phyloP scores from a whole-genome alignment of 2,329 filamentous ascomycete genomes.

The Didymella sp. region DNA sequence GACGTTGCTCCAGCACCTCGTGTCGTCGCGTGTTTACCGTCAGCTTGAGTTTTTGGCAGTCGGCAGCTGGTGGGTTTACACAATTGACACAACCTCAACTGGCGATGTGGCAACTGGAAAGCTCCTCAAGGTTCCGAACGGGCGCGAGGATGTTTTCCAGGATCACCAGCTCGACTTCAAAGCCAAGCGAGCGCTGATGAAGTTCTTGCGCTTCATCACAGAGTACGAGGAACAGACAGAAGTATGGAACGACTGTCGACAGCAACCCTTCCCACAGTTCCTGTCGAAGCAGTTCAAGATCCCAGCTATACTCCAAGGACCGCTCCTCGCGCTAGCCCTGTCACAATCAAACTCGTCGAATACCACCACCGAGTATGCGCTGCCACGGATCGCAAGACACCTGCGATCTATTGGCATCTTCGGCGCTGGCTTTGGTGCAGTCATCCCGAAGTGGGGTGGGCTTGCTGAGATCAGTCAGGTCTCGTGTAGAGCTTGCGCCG shows the following conservation, averaged over 20 bases:
- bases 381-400: conserved; percentile 78
- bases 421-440: conserved; percentile 85
- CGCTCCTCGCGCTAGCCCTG: conserved; percentile 74
- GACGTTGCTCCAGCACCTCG: conserved; percentile 75
- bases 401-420: conserved; percentile 86
- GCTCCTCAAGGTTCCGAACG: conserved; percentile 80
- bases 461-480: conserved; percentile 89
- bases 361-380: conserved; percentile 70
- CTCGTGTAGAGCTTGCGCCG: conserved; percentile 85
- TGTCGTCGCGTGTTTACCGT: conserved; percentile 86
- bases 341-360: conserved; percentile 64
- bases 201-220: conserved; percentile 87
- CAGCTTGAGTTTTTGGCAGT: conserved; percentile 95
- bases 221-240: conserved; percentile 69
- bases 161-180: conserved; percentile 77
- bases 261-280: conserved; percentile 64
- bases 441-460: conserved; percentile 93
- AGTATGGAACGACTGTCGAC: conserved; percentile 65
- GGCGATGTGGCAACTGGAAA: conserved; percentile 13
- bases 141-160: conserved; percentile 89
- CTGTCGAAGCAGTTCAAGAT: conserved; percentile 61
- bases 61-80: conserved; percentile 86
- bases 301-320: conserved; percentile 70
- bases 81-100: conserved; percentile 37
- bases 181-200: conserved; percentile 87